Conservation (phyloP, 2,329 filamentous ascomycete genomes). For the Venturia carpophila region DNA sequence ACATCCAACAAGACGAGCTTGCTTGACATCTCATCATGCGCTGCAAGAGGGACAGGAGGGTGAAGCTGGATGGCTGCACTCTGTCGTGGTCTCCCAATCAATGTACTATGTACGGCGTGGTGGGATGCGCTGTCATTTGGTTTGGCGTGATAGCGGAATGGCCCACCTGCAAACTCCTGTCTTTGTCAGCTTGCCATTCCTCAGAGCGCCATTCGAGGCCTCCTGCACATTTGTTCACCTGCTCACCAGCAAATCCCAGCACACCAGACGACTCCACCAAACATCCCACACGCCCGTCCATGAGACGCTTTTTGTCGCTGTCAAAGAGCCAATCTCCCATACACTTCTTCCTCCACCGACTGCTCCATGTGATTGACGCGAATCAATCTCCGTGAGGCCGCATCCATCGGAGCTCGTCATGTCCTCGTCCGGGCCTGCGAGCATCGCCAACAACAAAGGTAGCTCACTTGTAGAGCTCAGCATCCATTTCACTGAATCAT, state of each 20-base stretch:
- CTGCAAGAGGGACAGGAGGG: background rate
- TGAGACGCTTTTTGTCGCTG: background rate
- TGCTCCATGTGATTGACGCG: conserved; percentile 1
- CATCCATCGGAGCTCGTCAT: background rate
- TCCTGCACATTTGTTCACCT: background rate
- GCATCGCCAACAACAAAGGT: conserved; percentile 3
- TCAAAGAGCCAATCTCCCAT: background rate
- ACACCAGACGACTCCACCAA: background rate
- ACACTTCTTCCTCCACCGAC: background rate
- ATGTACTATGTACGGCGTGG: no score
- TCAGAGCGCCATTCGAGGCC: background rate
- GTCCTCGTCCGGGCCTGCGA: background rate
- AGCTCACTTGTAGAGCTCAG: background rate
- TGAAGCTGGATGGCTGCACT: background rate
- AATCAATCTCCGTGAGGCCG: background rate
- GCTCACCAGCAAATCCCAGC: no score
- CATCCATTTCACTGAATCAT: background rate
- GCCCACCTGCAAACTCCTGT: no score
- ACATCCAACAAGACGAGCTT: background rate
- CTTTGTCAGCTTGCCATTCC: background rate
- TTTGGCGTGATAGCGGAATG: no score
- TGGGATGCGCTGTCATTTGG: no score
- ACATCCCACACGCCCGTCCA: background rate
- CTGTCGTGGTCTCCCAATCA: background rate
- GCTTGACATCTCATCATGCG: background rate